Base-by-base conservation (phyloP, 1,139 yeast genomes). In the Blastobotrys buckinghamii region DNA sequence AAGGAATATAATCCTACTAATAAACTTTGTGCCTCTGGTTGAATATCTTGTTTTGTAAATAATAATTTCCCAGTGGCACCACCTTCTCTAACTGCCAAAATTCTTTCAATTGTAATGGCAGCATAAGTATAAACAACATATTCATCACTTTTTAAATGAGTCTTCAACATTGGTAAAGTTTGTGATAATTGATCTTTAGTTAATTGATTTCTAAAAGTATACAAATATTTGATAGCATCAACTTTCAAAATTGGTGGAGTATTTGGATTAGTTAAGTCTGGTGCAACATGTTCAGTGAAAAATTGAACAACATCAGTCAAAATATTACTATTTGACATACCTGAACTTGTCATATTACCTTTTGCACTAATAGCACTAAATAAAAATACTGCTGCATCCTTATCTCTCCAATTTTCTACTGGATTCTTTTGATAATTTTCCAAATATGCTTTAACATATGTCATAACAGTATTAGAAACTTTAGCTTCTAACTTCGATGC, bases 121-220 rank as follows among this genome's bases (percentile, higher is more conserved):
- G 97, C 81, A 63, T 90, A 94, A 0, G 98, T 90, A 67, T 85
- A 88, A 17, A 90, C 95, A 40, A 89, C 96, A 49, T 86, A 85
- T 55, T 87, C 86, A 13, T 67, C 59, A 37, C 76, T 73, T 56
- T 85, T 75, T 42, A 68, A 54, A 62, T 87, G 92, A 19, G 75
- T 74, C 8, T 89, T 80, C 55, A 94, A 72, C 42, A 88, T 68
- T n/a, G 96, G 95, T 61, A 94, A 75, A 0, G 95, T 82, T 50
- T 86, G 82, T 13, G 79, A 65, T 34, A 94, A 70, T 66, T 92
- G 97, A 12, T 78, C 84, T 61, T 89, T 90, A 6, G 94, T 87
- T 52, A 94, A 74, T 69, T 94, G 97, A 64, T 92, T 90, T 72
- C 98, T 79, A 69, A 94, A 94, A 5, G 82, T 82, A 68, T 84